Evolutionary conservation across 208 protist genomes (phyloP), one percentile per base, ranked within the genome.

Genomic region (Crithidia mellificae): DNA sequence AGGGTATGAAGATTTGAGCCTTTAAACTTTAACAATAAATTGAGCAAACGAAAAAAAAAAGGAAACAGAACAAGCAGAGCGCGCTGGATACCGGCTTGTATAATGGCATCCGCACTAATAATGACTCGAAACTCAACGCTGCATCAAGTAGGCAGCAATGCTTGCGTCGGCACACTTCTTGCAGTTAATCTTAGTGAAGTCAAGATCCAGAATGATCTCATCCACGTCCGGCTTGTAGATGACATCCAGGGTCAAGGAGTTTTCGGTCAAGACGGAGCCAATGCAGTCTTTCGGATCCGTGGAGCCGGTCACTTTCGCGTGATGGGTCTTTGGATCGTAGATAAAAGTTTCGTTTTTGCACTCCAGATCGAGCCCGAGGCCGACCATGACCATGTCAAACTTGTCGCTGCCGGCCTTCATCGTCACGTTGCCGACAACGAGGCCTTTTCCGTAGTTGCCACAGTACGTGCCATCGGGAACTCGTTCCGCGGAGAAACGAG

Each of bases 271-370:
- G 6, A 85, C 41, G 20, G 77, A 56, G 9, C 90, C 90, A 44
- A 95, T 62, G 68, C 90, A 95, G 62, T 92, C 79, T 4, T 81
- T 64, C 2, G 80, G 80, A 58, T 95, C 83, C 0, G 7, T 74
- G 25, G 79, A 75, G 24, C 69, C 77, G 8, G 47, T 6, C 6
- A 91, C 59, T 2, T 49, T 63, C 2, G 80, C 70, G 2, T 65
- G 30, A 54, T 87, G 66, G 8, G 84, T 84, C 4, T 47, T 58
- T 0, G 72, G 68, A 57, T 95, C 72, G 65, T 91, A 95, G 17
- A 64, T 72, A 49, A 92, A 91, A 30, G 56, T 72, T 57, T 92
- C 90, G 64, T 85, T 43, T 36, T 79, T 73, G 74, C 90, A 95
- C 12, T 68, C 0, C 2, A 76, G 43, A 2, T 80, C 51, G 19